Evolutionary conservation across 257 asterid species (phyloP), one percentile per base, ranked within the genome.

Genomic region (Striga asiatica): DNA sequence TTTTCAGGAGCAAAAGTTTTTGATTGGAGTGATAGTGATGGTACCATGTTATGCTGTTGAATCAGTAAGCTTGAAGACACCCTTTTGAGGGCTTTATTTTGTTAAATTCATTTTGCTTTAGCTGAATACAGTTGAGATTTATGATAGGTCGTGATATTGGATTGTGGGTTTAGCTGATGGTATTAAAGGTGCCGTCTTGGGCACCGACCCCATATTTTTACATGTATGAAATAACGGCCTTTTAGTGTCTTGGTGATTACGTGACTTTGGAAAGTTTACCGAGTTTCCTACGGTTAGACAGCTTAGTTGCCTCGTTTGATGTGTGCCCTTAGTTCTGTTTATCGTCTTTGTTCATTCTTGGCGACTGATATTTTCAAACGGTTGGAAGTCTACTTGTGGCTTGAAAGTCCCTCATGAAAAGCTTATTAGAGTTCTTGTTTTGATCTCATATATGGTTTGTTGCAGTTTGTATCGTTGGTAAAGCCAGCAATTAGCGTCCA

Each of bases 1-100:
- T n/a, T n/a, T n/a, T n/a, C 78, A 86, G 98, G 98, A 89, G 76
- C 98, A 89, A 66, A 89, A 86, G 75, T 89, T 89, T 72, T 66
- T 89, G 76, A 89, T 89, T 58, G 96, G 98, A 37, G 96, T 89
- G 61, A 58, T 86, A 57, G 59, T 89, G 78, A 86, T 89, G 96
- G 98, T 89, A 4, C 98, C 98, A 8, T 86, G 83, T 67, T 89
- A 86, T 69, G 81, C 84, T 55, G 77, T 86, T 74, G 98, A 89
- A 80, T 89, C 98, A 7, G 97, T 85, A 55, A 74, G 92, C 65
- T 47, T 21, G n/a, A n/a, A n/a, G n/a, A n/a, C 14, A 17, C 22
- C 19, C 47, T 13, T 41, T 14, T 39, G 18, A 19, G 27, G 10
- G 32, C 42, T 19, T 37, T 3, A 51, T 24, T 1, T 17, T 27